Base-by-base conservation (phyloP, 352 stramenopile genomes). In the Phytophthora pluvialis region DNA sequence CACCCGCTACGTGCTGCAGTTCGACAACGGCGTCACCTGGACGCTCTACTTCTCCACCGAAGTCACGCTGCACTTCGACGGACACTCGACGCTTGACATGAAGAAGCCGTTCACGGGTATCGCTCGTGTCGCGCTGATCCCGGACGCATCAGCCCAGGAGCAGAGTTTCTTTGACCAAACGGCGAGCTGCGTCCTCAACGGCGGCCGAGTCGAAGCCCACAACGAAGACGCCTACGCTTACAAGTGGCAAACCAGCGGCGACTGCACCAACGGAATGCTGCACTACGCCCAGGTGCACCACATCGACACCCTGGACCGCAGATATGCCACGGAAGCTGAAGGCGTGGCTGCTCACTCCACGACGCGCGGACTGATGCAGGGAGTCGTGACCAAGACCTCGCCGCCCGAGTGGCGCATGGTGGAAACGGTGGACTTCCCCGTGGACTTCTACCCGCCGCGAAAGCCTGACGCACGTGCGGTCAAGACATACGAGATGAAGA, bases 241-340 rank as follows among this genome's bases (percentile, higher is more conserved):
- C 55, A 72, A 80, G 49, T 90, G 80, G 75, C 70, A 85, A 50
- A 88, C 74, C 18, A 82, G 64, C 28, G 83, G 83, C 9, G 56
- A 78, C 53, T 92, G 83, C 44, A 46, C 60, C n/a, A 69, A 64
- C 40, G 81, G 80, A 1, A 57, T 92, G 50, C 72, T 92, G 13
- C 83, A 92, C 66, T 92, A 86, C 59, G 75, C 73, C 0, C 72
- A 83, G 28, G 59, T 80, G 3, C 83, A 93, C 60, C 83, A 91
- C 47, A 48, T 82, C 9, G 80, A 86, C 39, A 86, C 81, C 7
- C 53, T 93, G 3, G 78, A 90, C 28, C 61, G 58, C 10, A 65
- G 69, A 38, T 86, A 74, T 31, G 77, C 80, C 4, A 51, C 52
- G 3, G 69, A 79, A 29, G 64, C 67, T 13, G 48, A 65, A 44